These are phyloP conservation scores for Rhizopogon vesiculosus DNA, from an alignment of 768 basidiomycete genomes.

Conservation along the genomic window DNA sequence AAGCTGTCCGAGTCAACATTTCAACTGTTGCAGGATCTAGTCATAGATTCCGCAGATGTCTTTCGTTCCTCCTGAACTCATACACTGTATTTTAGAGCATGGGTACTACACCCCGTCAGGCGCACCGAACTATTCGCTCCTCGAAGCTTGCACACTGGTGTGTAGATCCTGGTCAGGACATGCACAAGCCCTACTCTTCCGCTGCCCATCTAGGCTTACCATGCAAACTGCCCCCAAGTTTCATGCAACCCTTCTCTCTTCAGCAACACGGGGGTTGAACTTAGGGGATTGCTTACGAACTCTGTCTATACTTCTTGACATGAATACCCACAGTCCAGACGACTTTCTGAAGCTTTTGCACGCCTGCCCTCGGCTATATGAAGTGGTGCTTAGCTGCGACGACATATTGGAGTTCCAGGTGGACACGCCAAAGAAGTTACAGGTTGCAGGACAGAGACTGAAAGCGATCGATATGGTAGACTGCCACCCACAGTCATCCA, in stretches of 20 bases:
- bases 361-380: constrained; percentile 20
- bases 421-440: constrained; percentile 12
- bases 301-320: not conserved
- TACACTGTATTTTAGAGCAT: constrained; percentile 18
- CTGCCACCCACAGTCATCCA: constrained; percentile 38
- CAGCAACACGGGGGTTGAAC: constrained; percentile 11
- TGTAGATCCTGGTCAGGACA: constrained; percentile 22
- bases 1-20: no score
- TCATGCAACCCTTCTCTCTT: constrained; percentile 10
- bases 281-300: not conserved
- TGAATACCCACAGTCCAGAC: not conserved
- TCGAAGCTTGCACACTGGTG: constrained; percentile 20
- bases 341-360: constrained; percentile 7
- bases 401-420: constrained; percentile 12
- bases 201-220: constrained; percentile 8
- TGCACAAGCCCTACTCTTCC: constrained; percentile 27
- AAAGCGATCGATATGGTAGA: constrained; percentile 28
- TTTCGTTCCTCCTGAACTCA: constrained; percentile 17
- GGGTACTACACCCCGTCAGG: constrained; percentile 18
- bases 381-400: constrained; percentile 13
- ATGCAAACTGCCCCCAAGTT: constrained; percentile 6
- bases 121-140: constrained; percentile 14
- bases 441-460: not conserved
- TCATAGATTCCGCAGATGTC: constrained; percentile 6
- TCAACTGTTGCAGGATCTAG: no score